phyloP scores from a whole-genome alignment of 1,284 basidiomycete species.

The Tilletia horrida region DNA sequence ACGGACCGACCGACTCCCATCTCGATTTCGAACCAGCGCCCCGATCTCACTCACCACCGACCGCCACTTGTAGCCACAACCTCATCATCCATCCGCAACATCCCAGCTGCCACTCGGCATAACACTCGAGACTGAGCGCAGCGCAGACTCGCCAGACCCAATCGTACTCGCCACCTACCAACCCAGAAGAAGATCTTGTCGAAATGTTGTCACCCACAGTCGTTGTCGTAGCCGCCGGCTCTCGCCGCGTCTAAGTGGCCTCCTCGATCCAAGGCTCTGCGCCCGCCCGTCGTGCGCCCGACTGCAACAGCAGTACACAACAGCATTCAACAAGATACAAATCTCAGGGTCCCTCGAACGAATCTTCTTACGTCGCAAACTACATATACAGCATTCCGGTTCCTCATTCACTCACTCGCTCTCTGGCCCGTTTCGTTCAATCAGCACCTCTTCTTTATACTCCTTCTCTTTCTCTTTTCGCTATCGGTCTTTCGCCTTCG shows the following conservation, averaged over 20 bases:
- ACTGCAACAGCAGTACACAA: neutral
- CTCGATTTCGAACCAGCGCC: no score
- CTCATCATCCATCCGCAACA: no score
- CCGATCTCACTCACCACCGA: no score
- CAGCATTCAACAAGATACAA: neutral
- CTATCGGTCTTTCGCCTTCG: neutral
- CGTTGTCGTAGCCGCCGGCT: conserved; percentile 1
- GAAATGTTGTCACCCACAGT: neutral
- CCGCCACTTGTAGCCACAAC: no score
- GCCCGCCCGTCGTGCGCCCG: neutral
- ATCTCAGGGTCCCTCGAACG: no score
- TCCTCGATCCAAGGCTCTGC: neutral
- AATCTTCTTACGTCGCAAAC: neutral
- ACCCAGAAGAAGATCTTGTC: neutral
- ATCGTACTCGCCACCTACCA: no score
- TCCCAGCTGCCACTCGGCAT: no score
- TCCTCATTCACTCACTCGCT: neutral
- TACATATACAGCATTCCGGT: neutral
- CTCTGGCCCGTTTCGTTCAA: neutral
- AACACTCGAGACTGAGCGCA: no score
- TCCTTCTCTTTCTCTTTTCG: neutral
- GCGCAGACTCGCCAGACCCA: no score
- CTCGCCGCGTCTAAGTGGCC: neutral
- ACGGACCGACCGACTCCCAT: no score
- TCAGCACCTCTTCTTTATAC: neutral